A percentile compares a stretch with the other conserved stretches of the same genome.
Evolutionary conservation across 768 basidiomycete species (phyloP).

Genomic region (Trametes cinnabarina): DNA sequence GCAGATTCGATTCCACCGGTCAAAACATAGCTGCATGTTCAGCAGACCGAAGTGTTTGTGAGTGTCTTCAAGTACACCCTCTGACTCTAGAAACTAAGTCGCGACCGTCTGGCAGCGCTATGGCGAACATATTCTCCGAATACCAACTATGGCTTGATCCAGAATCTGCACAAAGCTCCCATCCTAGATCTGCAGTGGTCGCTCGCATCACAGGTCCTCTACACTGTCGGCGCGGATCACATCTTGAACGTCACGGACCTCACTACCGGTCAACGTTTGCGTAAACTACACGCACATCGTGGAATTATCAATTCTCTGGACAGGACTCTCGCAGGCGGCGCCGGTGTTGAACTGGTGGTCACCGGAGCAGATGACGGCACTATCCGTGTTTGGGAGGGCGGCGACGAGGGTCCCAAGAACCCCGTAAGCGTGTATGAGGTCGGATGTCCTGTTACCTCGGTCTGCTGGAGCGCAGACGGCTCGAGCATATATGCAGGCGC

Average conservation of each 20-base stretch:
- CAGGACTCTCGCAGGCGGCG: slow-evolving; percentile 78
- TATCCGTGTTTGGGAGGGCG: slow-evolving; percentile 89
- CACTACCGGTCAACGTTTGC: slow-evolving; percentile 76
- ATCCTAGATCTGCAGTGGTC: slow-evolving; percentile 94
- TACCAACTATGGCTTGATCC: slow-evolving; percentile 86
- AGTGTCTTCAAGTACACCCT: no score
- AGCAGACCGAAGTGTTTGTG: slow-evolving; percentile 86
- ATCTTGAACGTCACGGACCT: slow-evolving; percentile 74
- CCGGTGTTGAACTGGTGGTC: slow-evolving; percentile 80
- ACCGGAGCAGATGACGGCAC: slow-evolving; percentile 92
- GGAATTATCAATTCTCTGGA: slow-evolving; percentile 91
- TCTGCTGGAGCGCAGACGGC: slow-evolving; percentile 91
- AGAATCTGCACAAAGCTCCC: slow-evolving; percentile 83
- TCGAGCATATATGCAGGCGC: slow-evolving; percentile 87
- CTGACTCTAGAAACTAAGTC: neutral
- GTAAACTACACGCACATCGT: slow-evolving; percentile 83
- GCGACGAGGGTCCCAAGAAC: slow-evolving; percentile 68
- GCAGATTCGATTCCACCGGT: slow-evolving; percentile 92
- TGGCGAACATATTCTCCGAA: slow-evolving; percentile 94
- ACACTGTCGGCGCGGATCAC: slow-evolving; percentile 90
- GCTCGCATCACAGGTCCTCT: slow-evolving; percentile 65
- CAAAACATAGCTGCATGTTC: slow-evolving; percentile 93
- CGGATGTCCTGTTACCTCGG: slow-evolving; percentile 88
- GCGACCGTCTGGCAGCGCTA: slow-evolving; percentile 48
- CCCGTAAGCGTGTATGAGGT: slow-evolving; percentile 79